phyloP scores from a whole-genome alignment of 371 early-diverging fungal genomes.

The Entomophthora muscae region DNA sequence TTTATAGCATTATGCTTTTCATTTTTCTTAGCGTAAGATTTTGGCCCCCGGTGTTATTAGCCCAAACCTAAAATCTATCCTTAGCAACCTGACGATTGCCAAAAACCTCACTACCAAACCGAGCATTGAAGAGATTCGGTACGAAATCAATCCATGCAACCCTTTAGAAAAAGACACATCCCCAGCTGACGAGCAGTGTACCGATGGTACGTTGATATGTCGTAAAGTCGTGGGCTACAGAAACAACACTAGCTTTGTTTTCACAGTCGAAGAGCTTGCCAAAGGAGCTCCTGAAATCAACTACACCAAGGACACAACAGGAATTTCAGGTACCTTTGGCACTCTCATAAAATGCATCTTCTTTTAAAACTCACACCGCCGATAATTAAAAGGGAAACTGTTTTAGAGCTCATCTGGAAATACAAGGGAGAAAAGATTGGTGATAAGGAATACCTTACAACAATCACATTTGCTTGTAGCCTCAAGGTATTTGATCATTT shows the following conservation, averaged over 20 bases:
- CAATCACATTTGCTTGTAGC: neutral
- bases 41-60: too few species aligned
- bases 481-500: neutral
- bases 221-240: neutral
- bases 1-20: too few species aligned
- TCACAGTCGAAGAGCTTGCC: neutral
- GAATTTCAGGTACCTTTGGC: neutral
- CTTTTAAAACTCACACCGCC: neutral
- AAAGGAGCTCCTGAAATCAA: neutral
- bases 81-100: too few species aligned
- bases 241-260: neutral
- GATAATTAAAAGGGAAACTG: neutral
- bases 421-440: neutral
- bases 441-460: neutral
- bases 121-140: neutral
- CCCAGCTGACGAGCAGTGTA: neutral
- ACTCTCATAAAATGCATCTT: neutral
- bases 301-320: neutral
- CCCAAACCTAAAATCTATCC: too few species aligned
- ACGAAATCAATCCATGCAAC: neutral
- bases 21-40: too few species aligned
- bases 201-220: neutral
- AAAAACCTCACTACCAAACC: neutral
- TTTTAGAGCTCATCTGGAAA: neutral
- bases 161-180: neutral